Percentiles rank a stretch among this genome's conserved stretches.
phyloP scores from a whole-genome alignment of 129 eudicot species.

The Glebionis coronaria region DNA sequence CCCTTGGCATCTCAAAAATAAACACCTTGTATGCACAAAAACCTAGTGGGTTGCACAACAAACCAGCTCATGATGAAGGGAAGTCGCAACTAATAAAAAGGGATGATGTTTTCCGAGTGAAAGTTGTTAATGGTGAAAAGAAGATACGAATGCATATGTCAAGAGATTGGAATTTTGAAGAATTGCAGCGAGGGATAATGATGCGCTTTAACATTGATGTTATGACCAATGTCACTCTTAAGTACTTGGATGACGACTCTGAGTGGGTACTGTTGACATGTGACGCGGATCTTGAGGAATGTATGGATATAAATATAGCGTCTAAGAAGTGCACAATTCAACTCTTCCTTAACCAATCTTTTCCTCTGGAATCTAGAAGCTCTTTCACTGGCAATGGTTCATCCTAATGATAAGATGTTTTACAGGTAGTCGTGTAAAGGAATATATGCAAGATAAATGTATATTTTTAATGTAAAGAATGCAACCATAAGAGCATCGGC shows the following conservation, averaged over 20 bases:
- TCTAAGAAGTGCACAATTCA: conserved; percentile 42
- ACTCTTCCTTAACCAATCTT: conserved; percentile 35
- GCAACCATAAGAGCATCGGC: conserved; percentile 21
- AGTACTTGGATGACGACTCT: conserved; percentile 64
- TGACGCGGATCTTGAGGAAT: conserved; percentile 69
- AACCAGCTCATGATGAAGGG: conserved; percentile 35
- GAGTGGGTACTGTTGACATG: conserved; percentile 74
- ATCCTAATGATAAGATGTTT: conserved; percentile 18
- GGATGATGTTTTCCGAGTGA: conserved; percentile 34
- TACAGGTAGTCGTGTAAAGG: conserved; percentile 20
- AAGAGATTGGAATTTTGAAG: conserved; percentile 37
- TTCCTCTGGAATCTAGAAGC: conserved; percentile 36
- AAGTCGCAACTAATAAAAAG: conserved; percentile 19
- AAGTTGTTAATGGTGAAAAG: conserved; percentile 47
- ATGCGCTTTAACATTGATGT: conserved; percentile 42
- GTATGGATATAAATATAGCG: conserved; percentile 48
- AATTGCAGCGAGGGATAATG: conserved; percentile 41
- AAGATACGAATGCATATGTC: conserved; percentile 43
- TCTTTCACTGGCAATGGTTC: conserved; percentile 39
- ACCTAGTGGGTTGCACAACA: conserved; percentile 24
- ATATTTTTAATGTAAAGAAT: neutral
- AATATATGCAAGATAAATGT: conserved; percentile 12
- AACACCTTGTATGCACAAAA: conserved; percentile 24
- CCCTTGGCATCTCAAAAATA: conserved; percentile 31
- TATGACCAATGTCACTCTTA: conserved; percentile 33